Base-by-base conservation (phyloP, 164 flowering plant species). In the Litsea cubeba region DNA sequence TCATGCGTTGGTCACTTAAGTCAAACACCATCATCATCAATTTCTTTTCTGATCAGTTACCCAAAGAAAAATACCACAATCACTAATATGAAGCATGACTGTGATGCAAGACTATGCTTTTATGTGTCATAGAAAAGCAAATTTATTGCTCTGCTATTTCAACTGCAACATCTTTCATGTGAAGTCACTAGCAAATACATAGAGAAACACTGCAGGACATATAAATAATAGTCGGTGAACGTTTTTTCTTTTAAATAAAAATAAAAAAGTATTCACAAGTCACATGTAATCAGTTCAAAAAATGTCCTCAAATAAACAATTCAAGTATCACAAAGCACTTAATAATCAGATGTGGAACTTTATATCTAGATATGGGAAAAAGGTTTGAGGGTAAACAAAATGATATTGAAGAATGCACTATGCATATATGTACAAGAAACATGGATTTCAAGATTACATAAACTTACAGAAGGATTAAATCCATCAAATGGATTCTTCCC, bases 401-500 rank as follows among this genome's bases (percentile, higher is more conserved):
- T 54, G 24, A 71, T 26, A 50, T 57, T 71, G 73, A 71, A 63
- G 2, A 64, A 63, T 23, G 7, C n/a, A 14, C n/a, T 54, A 40
- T 40, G 46, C 46, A 40, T 40, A 40, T 15, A 66, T 30, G 49
- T 17, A 63, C 66, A 66, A 54, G 51, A 23, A 65, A 72, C 66
- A 63, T 6, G 65, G 54, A 54, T 35, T 60, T 71, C 63, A 15
- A 49, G n/a, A 73, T 54, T 24, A 26, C 54, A 35, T 63, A 62
- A 20, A 86, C 94, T 91, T 88, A 95, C 98, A 49, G 97, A 93
- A 78, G 99, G 98, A 65, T 86, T 88, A 82, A 91, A 95, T 60
- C 99, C 99, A 78, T 95, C 96, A 81, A 76, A 95, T 72, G 98
- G 98, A 79, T 95, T 95, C 85, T 87, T 93, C 73, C 97, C 99